A percentile compares a stretch with the other conserved stretches of the same genome.
phyloP scores from a whole-genome alignment of 768 basidiomycete genomes.

The Pisolithus microcarpus region DNA sequence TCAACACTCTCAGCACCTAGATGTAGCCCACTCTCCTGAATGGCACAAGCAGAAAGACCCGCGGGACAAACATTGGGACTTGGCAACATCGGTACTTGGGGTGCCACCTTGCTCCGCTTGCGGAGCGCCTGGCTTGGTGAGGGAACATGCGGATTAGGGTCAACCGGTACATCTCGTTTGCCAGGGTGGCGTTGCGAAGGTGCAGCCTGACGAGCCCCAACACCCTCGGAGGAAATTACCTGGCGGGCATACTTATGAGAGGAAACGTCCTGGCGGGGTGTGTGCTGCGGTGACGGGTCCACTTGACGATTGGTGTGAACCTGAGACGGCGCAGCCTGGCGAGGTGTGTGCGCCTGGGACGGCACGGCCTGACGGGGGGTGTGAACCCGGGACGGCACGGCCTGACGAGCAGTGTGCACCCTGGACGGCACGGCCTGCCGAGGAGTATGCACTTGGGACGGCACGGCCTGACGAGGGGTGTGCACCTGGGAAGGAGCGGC shows the following conservation, averaged over 20 bases:
- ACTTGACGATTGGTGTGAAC: background rate
- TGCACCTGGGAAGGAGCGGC: background rate
- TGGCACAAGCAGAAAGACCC: slow-evolving; percentile 17
- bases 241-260: background rate
- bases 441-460: background rate
- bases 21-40: slow-evolving; percentile 3
- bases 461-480: background rate
- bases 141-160: background rate
- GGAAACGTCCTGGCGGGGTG: background rate
- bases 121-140: background rate
- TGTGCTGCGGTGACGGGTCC: background rate
- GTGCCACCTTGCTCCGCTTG: slow-evolving; percentile 9
- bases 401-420: background rate
- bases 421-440: background rate
- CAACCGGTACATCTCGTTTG: background rate
- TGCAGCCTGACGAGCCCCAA: no score
- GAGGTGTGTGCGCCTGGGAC: background rate
- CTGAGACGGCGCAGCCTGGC: slow-evolving; percentile 2
- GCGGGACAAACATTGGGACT: slow-evolving; percentile 15
- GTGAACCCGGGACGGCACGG: background rate
- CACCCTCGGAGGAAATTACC: no score
- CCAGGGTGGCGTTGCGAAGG: no score
- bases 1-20: slow-evolving; percentile 10
- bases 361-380: background rate
- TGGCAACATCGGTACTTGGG: slow-evolving; percentile 6